Base-by-base conservation (phyloP, 805 yeast species). In the Limtongia smithiae region DNA sequence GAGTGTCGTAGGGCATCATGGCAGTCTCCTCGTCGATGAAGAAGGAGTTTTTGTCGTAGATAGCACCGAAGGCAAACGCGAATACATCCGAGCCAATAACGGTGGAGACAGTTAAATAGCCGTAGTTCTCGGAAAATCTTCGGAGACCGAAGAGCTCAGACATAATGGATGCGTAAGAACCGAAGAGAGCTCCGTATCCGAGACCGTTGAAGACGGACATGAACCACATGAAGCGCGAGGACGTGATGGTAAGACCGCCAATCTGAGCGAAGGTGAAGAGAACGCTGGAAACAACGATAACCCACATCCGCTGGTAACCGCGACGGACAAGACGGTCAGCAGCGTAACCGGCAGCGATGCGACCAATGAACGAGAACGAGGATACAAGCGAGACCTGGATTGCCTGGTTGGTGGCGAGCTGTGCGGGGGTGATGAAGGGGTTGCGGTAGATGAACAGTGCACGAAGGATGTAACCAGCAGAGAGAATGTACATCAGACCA, bases 401-500 rank as follows among this genome's bases (percentile, higher is more conserved):
- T 46, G 83, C 83, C 63, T 85, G 94, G 48, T 78, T 73, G 38
- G 66, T 65, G 60, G 77, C 83, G 28, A 79, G 70, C 41, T 70
- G 55, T 17, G 40, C 45, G 15, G 60, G 52, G 11, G 62, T 40
- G 31, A 57, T 46, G 27, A 18, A 47, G 17, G 58, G 54, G 46
- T 57, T 47, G 30, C 48, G 35, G 48, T 54, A 46, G 18, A 36
- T 48, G 17, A 66, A 60, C 33, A 80, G 65, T 0, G 84, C 77
- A 44, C 71, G 70, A 12, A 82, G 84, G 58, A 84, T 77, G 60
- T 80, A 82, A 0, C 94, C 94, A 33, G 84, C 78, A 0, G 86
- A 78, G 58, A 80, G 83, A 35, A 85, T 85, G 62, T 81, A 85
- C 76, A 82, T 77, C 59, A 84, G 91, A 24, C 89, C 84, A 48